phyloP scores from a whole-genome alignment of 2,329 filamentous ascomycete species.

The Teratosphaeriaceae sp. region DNA sequence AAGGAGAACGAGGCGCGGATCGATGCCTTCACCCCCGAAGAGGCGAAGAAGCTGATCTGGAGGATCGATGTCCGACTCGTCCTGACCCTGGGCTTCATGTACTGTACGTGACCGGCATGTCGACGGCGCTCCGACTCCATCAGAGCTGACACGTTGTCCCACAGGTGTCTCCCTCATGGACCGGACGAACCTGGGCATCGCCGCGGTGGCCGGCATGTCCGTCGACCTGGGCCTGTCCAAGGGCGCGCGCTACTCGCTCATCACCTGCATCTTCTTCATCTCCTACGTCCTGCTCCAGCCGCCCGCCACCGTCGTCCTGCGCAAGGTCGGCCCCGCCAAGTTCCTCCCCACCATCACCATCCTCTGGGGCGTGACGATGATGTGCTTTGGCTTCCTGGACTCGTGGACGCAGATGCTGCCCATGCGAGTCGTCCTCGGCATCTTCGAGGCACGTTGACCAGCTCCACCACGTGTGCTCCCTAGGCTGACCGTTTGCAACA shows the following conservation, averaged over 20 bases:
- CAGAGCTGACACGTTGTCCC: slow-evolving; percentile 23
- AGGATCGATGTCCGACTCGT: slow-evolving; percentile 57
- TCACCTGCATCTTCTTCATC: slow-evolving; percentile 61
- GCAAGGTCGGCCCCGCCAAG: slow-evolving; percentile 50
- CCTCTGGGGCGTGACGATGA: slow-evolving; percentile 56
- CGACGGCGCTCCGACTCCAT: no score
- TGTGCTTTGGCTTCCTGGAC: slow-evolving; percentile 57
- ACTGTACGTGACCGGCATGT: no score
- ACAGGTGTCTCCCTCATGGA: slow-evolving; percentile 26
- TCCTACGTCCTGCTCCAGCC: slow-evolving; percentile 67
- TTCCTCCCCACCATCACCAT: slow-evolving; percentile 36
- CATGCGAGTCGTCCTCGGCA: slow-evolving; percentile 53
- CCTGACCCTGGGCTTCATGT: slow-evolving; percentile 38
- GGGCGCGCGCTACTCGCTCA: slow-evolving; percentile 24
- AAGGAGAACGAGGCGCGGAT: slow-evolving; percentile 23
- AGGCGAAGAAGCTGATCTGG: slow-evolving; percentile 62
- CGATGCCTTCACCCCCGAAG: slow-evolving; percentile 46
- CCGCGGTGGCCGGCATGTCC: slow-evolving; percentile 30
- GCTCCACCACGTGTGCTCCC: background rate
- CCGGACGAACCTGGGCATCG: slow-evolving; percentile 28
- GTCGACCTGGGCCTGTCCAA: slow-evolving; percentile 25
- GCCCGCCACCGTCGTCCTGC: slow-evolving; percentile 61
- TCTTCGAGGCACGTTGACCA: slow-evolving; percentile 48
- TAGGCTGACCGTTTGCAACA: no score
- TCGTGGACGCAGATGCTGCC: slow-evolving; percentile 48